These are phyloP conservation scores for Chrysoporthe puriensis DNA, from an alignment of 2,329 filamentous ascomycete species.

Conservation along the genomic window DNA sequence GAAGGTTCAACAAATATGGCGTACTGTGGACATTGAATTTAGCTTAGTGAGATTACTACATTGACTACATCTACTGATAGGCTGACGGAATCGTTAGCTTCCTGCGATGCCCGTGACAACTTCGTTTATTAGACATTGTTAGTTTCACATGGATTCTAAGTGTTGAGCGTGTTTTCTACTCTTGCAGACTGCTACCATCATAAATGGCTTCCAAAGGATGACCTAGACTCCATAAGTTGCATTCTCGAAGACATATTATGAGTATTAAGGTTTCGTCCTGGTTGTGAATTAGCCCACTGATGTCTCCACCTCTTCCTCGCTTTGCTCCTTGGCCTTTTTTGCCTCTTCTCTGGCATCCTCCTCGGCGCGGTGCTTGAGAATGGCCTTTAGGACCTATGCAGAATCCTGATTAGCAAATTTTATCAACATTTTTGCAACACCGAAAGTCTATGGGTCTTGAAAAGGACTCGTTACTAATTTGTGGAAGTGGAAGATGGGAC, in stretches of 20 bases:
- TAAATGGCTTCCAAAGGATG: neutral
- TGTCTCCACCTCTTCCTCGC: neutral
- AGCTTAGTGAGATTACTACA: no score
- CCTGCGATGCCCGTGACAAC: no score
- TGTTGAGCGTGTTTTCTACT: no score
- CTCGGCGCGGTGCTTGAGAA: neutral
- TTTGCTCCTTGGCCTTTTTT: neutral
- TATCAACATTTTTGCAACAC: neutral
- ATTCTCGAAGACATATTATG: neutral
- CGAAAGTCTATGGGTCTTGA: neutral
- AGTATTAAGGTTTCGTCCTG: neutral
- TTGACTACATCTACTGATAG: no score
- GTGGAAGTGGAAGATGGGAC: neutral
- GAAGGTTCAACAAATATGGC: neutral
- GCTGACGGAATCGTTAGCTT: no score
- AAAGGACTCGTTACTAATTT: no score
- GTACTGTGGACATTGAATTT: no score
- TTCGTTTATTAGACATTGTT: no score
- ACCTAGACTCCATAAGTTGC: neutral
- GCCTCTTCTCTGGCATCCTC: neutral
- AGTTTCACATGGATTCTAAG: no score
- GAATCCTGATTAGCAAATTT: neutral
- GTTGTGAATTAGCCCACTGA: neutral
- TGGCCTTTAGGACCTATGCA: neutral
- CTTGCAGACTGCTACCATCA: no score